A percentile compares a stretch with the other conserved stretches of the same genome.
phyloP scores from a whole-genome alignment of 2,329 filamentous ascomycete genomes.

The Hypoxylon sp. region DNA sequence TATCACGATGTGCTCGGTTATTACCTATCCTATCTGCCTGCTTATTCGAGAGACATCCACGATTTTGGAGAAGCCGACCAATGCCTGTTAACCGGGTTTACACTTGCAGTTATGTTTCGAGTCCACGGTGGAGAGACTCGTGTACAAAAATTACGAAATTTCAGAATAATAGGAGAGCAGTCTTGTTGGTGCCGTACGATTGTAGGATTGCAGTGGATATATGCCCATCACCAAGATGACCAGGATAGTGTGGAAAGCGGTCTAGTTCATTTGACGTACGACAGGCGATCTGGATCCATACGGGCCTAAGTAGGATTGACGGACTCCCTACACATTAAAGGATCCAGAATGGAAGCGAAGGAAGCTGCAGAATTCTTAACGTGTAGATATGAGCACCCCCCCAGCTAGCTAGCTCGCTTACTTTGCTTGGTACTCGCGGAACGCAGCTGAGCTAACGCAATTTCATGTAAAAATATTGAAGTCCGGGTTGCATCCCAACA shows the following conservation, averaged over 20 bases:
- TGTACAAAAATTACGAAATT: constrained; percentile 38
- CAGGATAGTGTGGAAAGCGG: constrained; percentile 20
- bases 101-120: constrained; percentile 25
- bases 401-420: not conserved
- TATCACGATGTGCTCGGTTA: constrained; percentile 22
- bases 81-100: constrained; percentile 28
- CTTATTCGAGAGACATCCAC: constrained; percentile 17
- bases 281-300: constrained; percentile 9
- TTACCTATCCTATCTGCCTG: constrained; percentile 1
- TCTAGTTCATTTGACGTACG: constrained; percentile 15
- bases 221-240: constrained; percentile 9
- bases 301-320: not conserved
- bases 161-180: constrained; percentile 28
- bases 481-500: constrained; percentile 24
- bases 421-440: constrained; percentile 15
- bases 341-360: not conserved
- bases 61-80: constrained; percentile 20
- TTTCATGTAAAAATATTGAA: constrained; percentile 26
- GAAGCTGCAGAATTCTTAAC: constrained; percentile 9
- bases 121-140: constrained; percentile 26
- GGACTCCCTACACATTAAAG: not conserved
- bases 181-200: constrained; percentile 11
- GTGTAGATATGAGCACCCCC: constrained; percentile 28
- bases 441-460: constrained; percentile 10
- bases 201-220: constrained; percentile 22